Base-by-base conservation (phyloP, 2,329 filamentous ascomycete genomes). In the Neospermospora avenae region DNA sequence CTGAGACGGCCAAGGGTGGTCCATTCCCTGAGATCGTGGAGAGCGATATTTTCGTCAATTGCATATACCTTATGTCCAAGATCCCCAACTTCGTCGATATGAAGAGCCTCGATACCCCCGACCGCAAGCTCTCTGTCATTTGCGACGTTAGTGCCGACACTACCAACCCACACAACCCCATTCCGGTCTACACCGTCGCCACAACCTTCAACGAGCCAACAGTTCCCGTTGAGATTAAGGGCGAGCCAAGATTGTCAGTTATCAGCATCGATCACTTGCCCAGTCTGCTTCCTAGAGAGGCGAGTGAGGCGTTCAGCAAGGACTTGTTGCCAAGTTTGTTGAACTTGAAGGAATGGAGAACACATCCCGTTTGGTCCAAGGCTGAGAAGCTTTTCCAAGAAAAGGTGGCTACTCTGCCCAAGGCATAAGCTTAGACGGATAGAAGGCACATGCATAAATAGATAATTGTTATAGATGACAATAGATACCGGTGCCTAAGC, bases 151-250 rank as follows among this genome's bases (percentile, higher is more conserved):
- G 80, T 41, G 89, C 87, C 73, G 89, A 91, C 74, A 88, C 86
- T 49, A 90, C 84, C 35, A 91, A 88, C 76, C 84, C 85, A 2
- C 80, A 88, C 77, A 73, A 72, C 60, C 83, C 83, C 3, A 84
- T 93, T 58, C 92, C 92, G 24, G 87, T 96, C 72, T 96, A 96
- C 80, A 81, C 82, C 67, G 85, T 89, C 72, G 90, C 90, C 75
- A 96, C 90, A 51, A 95, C 91, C 22, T 97, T 97, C 73, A 84
- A 86, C 72, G 86, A 90, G 72, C 93, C 93, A n/a, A 96, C 91
- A 0, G 87, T 96, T 0, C 82, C 86, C 0, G 89, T 95, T 24
- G 78, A 84, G 35, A 85, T 81, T 65, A 84, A 77, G 70, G 80
- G 75, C 49, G 77, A 80, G 44, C 70, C 72, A 73, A 78, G 57